These are phyloP conservation scores for Xylariaceae sp. DNA, from an alignment of 2,329 filamentous ascomycete species.

Conservation along the genomic window DNA sequence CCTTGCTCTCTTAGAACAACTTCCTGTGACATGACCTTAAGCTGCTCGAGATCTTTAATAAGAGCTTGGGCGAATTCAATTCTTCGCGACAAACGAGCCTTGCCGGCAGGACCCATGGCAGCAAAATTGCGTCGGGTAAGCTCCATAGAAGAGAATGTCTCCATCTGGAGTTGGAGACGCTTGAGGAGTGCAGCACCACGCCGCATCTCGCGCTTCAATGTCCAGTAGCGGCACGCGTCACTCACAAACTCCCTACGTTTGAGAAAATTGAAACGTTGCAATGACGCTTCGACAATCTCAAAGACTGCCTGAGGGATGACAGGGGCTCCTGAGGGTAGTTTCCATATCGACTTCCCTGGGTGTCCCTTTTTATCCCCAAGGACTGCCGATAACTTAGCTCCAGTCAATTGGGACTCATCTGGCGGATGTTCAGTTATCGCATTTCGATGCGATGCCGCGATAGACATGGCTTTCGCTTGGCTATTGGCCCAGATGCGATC, in stretches of 20 bases:
- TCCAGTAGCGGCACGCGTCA: slow-evolving; percentile 97
- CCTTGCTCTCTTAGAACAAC: slow-evolving; percentile 75
- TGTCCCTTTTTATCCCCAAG: slow-evolving; percentile 76
- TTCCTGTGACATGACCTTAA: slow-evolving; percentile 70
- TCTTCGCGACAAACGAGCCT: slow-evolving; percentile 74
- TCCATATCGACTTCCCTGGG: slow-evolving; percentile 75
- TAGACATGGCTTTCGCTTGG: slow-evolving; percentile 77
- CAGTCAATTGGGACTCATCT: slow-evolving; percentile 82
- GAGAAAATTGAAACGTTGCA: slow-evolving; percentile 76
- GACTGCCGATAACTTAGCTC: slow-evolving; percentile 76
- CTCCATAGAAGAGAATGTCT: slow-evolving; percentile 97
- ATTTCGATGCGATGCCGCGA: slow-evolving; percentile 72
- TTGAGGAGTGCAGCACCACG: slow-evolving; percentile 91
- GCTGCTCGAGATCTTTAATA: slow-evolving; percentile 74
- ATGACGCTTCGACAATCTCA: slow-evolving; percentile 79
- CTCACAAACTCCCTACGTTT: slow-evolving; percentile 92
- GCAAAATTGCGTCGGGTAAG: slow-evolving; percentile 93
- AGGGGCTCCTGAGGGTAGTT: slow-evolving; percentile 89
- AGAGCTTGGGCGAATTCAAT: slow-evolving; percentile 85
- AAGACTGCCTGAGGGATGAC: slow-evolving; percentile 90
- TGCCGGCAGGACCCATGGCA: slow-evolving; percentile 87
- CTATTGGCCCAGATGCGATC: slow-evolving; percentile 91
- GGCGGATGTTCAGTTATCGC: slow-evolving; percentile 68
- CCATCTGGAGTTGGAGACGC: slow-evolving; percentile 89
- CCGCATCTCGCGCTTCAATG: slow-evolving; percentile 89